Evolutionary conservation across 2,329 filamentous ascomycete genomes (phyloP).

Genomic region (Exophiala xenobiotica): DNA sequence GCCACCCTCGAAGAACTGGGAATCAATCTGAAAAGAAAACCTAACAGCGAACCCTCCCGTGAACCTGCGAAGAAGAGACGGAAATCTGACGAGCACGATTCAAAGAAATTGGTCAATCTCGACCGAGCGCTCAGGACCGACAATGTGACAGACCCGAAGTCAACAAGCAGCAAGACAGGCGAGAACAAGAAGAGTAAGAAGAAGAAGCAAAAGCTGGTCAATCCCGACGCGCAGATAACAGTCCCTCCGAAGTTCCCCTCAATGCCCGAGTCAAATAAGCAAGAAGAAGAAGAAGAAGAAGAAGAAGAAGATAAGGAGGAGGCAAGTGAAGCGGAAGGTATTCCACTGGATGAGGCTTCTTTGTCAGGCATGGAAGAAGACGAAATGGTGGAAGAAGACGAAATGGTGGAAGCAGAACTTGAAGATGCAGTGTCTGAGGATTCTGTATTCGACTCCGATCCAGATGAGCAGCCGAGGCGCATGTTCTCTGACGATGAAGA

Average conservation of each 20-base stretch:
- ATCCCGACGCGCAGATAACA: constrained; percentile 32
- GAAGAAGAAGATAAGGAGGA: constrained; percentile 46
- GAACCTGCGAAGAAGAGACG: constrained; percentile 65
- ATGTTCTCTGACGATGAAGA: constrained; percentile 97
- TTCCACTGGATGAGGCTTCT: constrained; percentile 46
- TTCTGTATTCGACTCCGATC: constrained; percentile 69
- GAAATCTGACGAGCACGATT: constrained; percentile 44
- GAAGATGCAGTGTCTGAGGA: constrained; percentile 53
- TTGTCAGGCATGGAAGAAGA: constrained; percentile 28
- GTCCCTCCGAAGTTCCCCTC: constrained; percentile 31
- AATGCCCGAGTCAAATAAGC: constrained; percentile 35
- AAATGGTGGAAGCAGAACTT: constrained; percentile 34
- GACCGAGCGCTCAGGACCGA: constrained; percentile 33
- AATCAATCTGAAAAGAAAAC: constrained; percentile 77
- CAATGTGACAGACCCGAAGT: constrained; percentile 33
- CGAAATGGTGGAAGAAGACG: constrained; percentile 32
- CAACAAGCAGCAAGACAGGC: constrained; percentile 36
- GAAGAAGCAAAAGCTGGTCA: constrained; percentile 33
- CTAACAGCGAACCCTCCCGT: constrained; percentile 64
- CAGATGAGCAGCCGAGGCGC: constrained; percentile 56
- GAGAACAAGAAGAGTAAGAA: constrained; percentile 40
- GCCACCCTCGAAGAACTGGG: constrained; percentile 72
- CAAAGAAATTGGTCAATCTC: constrained; percentile 44
- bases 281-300: constrained; percentile 44
- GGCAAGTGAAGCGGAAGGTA: constrained; percentile 44